Evolutionary conservation across 805 yeast species (phyloP), one percentile per base, ranked within the genome.

Genomic region (Yarrowia divulgata): DNA sequence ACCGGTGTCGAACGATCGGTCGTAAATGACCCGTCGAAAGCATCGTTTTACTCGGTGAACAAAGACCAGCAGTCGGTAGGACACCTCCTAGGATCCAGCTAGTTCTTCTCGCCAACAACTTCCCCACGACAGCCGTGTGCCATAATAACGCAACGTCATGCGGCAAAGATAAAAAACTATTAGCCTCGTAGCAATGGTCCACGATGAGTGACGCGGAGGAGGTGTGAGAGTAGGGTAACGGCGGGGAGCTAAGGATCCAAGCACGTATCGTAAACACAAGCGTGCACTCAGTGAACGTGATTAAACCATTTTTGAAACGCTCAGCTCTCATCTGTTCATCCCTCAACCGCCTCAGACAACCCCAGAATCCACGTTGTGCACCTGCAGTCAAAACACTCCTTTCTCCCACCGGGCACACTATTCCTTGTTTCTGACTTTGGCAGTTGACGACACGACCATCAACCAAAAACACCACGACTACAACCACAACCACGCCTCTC

Each of bases 321-420:
- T n/a, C n/a, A n/a, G n/a, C n/a, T n/a, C n/a, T n/a, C n/a, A n/a
- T 23, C 29, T 23, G 29, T 23, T 4, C 29, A 23, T 23, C 19
- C 7, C 12, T 16, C 45, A 14, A 5, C 46, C 8, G 5, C 58
- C 18, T 19, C 58, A 18, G 29, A 12, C 18, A 10, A 2, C 42
- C 42, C 14, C 16, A 39, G n/a, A 32, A 49, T 13, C 7, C 16
- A 12, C 40, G n/a, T 19, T 29, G 32, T 34, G 34, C 67, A 42
- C 40, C 49, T 66, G 57, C 63, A 43, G 50, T 7, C 58, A 35
- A 50, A 45, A 35, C 62, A 39, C 63, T 50, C 49, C 69, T 42
- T 66, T 55, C 49, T 54, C 66, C 63, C 69, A 35, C 40, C 37
- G 23, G 29, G n/a, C n/a, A n/a, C 39, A 46, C 75, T n/a, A 72